A percentile compares a stretch with the other conserved stretches of the same genome.
Conservation (phyloP, 441 rosid species). For the Bocquillonia castaneifolia region DNA sequence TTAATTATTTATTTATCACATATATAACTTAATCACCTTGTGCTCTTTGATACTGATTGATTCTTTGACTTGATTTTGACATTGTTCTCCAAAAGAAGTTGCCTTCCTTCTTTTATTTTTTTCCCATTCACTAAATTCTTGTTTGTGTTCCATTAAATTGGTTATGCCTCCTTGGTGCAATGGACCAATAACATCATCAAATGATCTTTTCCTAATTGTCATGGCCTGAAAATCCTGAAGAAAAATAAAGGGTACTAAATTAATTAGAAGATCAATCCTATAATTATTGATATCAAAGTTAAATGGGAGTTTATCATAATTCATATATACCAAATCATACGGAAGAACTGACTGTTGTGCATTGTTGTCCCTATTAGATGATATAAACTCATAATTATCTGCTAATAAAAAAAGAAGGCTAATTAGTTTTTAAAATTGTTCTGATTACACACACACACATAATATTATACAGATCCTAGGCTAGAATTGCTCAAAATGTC, state of each 20-base stretch:
- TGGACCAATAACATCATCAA: slow-evolving; percentile 18
- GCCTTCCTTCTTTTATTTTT: slow-evolving; percentile 35
- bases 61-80: slow-evolving; percentile 12
- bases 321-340: background rate
- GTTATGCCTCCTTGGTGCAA: background rate
- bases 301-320: background rate
- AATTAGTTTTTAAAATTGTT: too few species aligned
- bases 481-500: too few species aligned
- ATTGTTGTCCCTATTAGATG: slow-evolving; percentile 21
- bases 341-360: slow-evolving; percentile 7
- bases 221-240: slow-evolving; percentile 20
- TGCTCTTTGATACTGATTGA: slow-evolving; percentile 14
- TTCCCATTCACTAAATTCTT: slow-evolving; percentile 22
- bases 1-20: too few species aligned
- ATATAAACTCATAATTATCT: slow-evolving; percentile 25
- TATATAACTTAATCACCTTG: slow-evolving; percentile 25
- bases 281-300: background rate
- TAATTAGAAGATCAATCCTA: background rate
- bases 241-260: background rate
- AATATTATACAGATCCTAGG: too few species aligned
- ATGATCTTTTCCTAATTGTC: slow-evolving; percentile 23
- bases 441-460: too few species aligned
- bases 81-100: slow-evolving; percentile 16
- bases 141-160: background rate
- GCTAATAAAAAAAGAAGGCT: slow-evolving; percentile 9